phyloP scores from a whole-genome alignment of 257 asterid species.

The Forsythia viridissima region DNA sequence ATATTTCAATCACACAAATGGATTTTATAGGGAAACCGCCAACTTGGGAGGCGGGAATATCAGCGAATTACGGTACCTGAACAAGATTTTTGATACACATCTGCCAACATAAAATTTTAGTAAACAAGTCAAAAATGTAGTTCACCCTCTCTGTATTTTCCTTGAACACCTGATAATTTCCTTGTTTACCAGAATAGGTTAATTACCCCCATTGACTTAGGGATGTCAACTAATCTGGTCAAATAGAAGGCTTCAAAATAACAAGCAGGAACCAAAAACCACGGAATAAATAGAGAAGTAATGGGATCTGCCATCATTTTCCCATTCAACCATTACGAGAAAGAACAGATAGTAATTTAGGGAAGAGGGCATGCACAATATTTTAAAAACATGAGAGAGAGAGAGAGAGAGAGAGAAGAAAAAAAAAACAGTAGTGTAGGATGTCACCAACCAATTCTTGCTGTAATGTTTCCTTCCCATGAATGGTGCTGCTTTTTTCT shows the following conservation, averaged over 20 bases:
- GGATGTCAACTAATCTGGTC: no score
- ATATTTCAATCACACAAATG: neutral
- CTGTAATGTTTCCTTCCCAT: conserved; percentile 44
- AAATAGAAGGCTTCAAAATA: no score
- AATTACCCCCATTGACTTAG: neutral
- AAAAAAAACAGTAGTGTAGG: neutral
- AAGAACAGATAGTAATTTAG: neutral
- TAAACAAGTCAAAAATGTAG: neutral
- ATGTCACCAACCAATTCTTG: conserved; percentile 61
- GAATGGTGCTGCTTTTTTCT: conserved; percentile 43
- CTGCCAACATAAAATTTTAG: neutral
- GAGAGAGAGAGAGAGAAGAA: neutral
- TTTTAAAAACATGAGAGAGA: neutral
- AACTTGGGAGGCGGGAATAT: neutral
- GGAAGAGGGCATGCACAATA: neutral
- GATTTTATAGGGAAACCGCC: neutral
- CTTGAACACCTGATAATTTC: neutral
- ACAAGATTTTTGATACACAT: neutral
- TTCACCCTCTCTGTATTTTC: neutral
- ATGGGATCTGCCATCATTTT: neutral
- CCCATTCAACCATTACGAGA: neutral
- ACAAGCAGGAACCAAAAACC: neutral
- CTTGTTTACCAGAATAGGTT: neutral
- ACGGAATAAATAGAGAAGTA: neutral
- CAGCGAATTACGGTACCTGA: neutral